phyloP scores from a whole-genome alignment of 1,139 yeast species.

The Geotrichum europaeum region DNA sequence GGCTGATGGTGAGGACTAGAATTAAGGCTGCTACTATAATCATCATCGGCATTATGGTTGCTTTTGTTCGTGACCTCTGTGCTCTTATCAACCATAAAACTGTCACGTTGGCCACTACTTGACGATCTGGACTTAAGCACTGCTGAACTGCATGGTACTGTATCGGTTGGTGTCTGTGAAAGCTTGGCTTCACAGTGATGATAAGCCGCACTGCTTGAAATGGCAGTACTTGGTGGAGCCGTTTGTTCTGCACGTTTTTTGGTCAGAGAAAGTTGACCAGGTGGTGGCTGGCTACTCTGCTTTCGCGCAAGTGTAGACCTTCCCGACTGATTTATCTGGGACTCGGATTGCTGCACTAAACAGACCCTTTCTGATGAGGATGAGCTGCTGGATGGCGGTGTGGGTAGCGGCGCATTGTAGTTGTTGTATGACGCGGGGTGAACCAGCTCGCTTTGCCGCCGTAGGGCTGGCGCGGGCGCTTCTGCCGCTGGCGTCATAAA shows the following conservation, averaged over 20 bases:
- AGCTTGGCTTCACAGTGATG: neutral
- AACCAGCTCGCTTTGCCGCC: neutral
- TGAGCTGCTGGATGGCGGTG: neutral
- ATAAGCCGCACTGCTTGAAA: neutral
- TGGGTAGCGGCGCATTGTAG: neutral
- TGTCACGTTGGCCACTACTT: neutral
- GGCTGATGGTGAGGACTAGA: neutral
- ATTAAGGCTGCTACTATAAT: too few relatives aligned
- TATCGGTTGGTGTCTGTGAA: neutral
- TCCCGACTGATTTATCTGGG: constrained; percentile 7
- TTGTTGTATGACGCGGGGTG: neutral
- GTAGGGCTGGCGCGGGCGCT: neutral
- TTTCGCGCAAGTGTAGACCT: neutral
- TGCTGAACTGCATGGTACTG: neutral
- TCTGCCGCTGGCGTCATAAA: neutral
- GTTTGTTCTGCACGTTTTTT: neutral
- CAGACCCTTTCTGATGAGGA: constrained; percentile 15
- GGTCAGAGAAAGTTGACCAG: neutral
- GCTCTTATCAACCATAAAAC: neutral
- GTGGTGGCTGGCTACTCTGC: constrained; percentile 3
- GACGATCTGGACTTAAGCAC: neutral
- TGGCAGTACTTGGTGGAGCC: neutral
- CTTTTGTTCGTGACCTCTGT: neutral
- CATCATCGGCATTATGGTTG: too few relatives aligned
- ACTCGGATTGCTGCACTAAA: too few relatives aligned